Evolutionary conservation across 2,329 filamentous ascomycete species (phyloP), one percentile per base, ranked within the genome.

Genomic region (Aspergillus proliferans): DNA sequence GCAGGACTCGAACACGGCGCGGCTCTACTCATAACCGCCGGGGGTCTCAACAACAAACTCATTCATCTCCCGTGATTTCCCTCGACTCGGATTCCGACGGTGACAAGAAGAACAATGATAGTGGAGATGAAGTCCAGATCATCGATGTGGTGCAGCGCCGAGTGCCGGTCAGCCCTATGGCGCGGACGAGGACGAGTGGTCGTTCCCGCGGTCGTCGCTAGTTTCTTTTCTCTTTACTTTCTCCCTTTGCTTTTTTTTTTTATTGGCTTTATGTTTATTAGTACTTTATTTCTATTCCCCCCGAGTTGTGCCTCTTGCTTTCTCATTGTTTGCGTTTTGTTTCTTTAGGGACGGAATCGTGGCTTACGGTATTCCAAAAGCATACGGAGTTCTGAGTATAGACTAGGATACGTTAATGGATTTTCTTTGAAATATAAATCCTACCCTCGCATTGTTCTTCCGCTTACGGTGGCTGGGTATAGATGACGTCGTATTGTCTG

Each of bases 121-220:
- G 63, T 40, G 61, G 65, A 21, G 64, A 66, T 45, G 62, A 64
- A 43, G 58, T 67, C 15, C 63, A 67, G 47, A 58, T 64, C 5
- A 62, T 69, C 45, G 56, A 58, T 48, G 63, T 62, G 45, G 54
- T 55, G 18, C 58, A 64, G 53, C 64, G 60, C 43, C 57, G 56
- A 47, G 48, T 54, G 33, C 55, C 58, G 7, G 48, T 54, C 15
- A 55, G 58, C 42, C 39, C 55, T 24, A 54, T 59, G 45, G 52
- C 52, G 24, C 58, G 59, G 3, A 40, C 34, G 34, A 12, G 19
- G 15, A 19, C 10, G 18, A 21, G 38, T 19, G 18, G 38, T 21
- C 15, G 38, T 21, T 12, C 8, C 12, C 15, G 15, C 6, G 38
- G 38, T 40, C 38, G 18, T 40, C 18, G 18, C 18, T 40, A 40